These are phyloP conservation scores for Thielaviopsis musarum DNA, from an alignment of 2,329 filamentous ascomycete species.

Conservation along the genomic window DNA sequence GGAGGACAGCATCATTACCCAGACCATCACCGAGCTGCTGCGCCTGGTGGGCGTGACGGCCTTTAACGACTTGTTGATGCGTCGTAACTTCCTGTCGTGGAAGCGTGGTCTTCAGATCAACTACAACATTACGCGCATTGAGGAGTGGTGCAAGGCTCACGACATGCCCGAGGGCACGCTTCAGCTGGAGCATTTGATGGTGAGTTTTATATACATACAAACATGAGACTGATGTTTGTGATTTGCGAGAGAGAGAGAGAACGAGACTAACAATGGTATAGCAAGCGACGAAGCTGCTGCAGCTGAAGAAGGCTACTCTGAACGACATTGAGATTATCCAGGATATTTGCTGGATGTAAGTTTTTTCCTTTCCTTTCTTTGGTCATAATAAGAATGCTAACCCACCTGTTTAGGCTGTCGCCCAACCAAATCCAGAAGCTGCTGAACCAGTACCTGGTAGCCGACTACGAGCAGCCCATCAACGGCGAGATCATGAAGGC, in stretches of 20 bases:
- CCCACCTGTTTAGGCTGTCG: constrained; percentile 48
- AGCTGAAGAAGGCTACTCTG: constrained; percentile 95
- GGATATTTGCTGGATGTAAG: constrained; percentile 99
- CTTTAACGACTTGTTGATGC: constrained; percentile 96
- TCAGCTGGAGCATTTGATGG: constrained; percentile 95
- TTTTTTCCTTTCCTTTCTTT: constrained; percentile 15
- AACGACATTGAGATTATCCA: constrained; percentile 99
- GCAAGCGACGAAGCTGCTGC: constrained; percentile 96
- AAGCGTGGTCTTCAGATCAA: constrained; percentile 98
- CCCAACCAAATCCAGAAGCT: constrained; percentile 99
- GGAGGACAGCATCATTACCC: constrained; percentile 88
- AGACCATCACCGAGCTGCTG: constrained; percentile 87
- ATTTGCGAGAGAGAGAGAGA: background rate
- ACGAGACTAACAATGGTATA: constrained; percentile 22
- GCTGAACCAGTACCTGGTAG: constrained; percentile 94
- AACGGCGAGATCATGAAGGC: constrained; percentile 99
- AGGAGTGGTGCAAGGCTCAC: constrained; percentile 99
- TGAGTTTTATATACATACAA: too few relatives aligned
- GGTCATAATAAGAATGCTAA: constrained; percentile 6
- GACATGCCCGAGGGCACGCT: constrained; percentile 98
- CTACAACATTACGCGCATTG: constrained; percentile 98
- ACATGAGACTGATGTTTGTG: too few relatives aligned
- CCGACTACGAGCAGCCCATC: constrained; percentile 97
- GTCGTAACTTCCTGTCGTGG: constrained; percentile 96
- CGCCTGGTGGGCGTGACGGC: constrained; percentile 90